phyloP scores from a whole-genome alignment of 1,284 basidiomycete species.

The Sanghuangporus sanghuang region DNA sequence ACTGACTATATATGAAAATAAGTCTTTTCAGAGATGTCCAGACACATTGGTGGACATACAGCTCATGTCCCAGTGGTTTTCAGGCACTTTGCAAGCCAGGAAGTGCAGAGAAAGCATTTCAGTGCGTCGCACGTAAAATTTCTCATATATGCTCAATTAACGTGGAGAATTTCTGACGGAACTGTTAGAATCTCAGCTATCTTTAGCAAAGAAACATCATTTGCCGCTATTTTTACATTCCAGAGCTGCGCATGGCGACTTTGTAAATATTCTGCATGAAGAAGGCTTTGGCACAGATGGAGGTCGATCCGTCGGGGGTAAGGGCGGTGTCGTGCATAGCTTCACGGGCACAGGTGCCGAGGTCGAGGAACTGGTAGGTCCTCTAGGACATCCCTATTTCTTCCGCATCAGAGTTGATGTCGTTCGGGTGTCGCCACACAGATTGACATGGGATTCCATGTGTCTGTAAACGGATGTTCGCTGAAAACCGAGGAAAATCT shows the following conservation, averaged over 20 bases:
- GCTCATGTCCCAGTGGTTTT: too few relatives aligned
- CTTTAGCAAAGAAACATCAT: conserved; percentile 64
- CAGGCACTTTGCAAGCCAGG: conserved; percentile 63
- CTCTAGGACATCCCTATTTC: neutral
- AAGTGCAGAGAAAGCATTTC: conserved; percentile 68
- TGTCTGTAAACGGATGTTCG: conserved; percentile 80
- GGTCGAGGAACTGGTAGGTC: conserved; percentile 64
- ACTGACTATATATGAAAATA: too few relatives aligned
- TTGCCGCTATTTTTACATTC: conserved; percentile 87
- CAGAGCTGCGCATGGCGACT: conserved; percentile 69
- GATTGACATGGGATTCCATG: conserved; percentile 70
- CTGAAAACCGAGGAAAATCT: conserved; percentile 79
- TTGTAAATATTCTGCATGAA: conserved; percentile 63
- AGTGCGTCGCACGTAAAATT: conserved; percentile 29
- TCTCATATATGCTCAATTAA: neutral
- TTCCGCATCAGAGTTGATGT: neutral
- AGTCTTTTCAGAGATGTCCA: too few relatives aligned
- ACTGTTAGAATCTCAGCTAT: conserved; percentile 50
- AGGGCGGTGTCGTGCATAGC: conserved; percentile 81
- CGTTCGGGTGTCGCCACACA: conserved; percentile 24
- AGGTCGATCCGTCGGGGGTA: conserved; percentile 47
- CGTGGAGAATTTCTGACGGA: neutral
- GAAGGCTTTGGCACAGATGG: conserved; percentile 61
- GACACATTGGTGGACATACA: too few relatives aligned
- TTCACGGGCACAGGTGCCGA: conserved; percentile 76